Evolutionary conservation across 192 early-diverging fungal species (phyloP), one percentile per base, ranked within the genome.

Genomic region (Coemansia sp.): DNA sequence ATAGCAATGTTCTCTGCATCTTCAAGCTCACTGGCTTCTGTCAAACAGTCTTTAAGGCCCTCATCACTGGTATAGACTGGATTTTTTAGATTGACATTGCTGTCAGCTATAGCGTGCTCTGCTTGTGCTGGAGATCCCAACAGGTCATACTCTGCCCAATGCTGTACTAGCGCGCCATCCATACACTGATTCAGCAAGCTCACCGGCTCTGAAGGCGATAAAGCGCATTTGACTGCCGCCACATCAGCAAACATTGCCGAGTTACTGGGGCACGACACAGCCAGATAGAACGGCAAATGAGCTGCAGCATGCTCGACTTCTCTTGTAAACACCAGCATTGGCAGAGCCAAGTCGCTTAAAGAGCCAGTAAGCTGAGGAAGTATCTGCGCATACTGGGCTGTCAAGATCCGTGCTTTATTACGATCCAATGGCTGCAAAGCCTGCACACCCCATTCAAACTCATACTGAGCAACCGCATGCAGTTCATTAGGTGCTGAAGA

Each of bases 351-450:
- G 10, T 35, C n/a, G 31, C 44, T 47, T 11, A 46, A 40, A 6
- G 8, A 39, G 20, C 21, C 52, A 7, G 36, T 33, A 20, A 70
- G 44, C 48, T 62, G 47, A 10, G 74, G 74, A 30, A 77, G 53
- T 12, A 77, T 63, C 53, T 77, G 74, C 33, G 74, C 74, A 50
- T 77, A 77, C 61, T 77, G 68, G 2, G 74, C 68, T 0, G 74
- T 62, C 59, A 77, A 53, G 19, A 55, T 41, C 31, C 74, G 49
- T 3, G 74, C 74, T 19, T 43, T 43, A 43, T 77, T 57, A 10
- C 74, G 41, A 18, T 70, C 74, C 47, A 76, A 7, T 1, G 73
- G 62, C 8, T 42, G 53, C 49, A 65, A 41, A 26, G 16, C 39
- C 45, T 66, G 67, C 35, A 51, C 23, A 0, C 51, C 55, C 73